Evolutionary conservation across 208 protist species (phyloP).

Genomic region (Crithidia acanthocephali): DNA sequence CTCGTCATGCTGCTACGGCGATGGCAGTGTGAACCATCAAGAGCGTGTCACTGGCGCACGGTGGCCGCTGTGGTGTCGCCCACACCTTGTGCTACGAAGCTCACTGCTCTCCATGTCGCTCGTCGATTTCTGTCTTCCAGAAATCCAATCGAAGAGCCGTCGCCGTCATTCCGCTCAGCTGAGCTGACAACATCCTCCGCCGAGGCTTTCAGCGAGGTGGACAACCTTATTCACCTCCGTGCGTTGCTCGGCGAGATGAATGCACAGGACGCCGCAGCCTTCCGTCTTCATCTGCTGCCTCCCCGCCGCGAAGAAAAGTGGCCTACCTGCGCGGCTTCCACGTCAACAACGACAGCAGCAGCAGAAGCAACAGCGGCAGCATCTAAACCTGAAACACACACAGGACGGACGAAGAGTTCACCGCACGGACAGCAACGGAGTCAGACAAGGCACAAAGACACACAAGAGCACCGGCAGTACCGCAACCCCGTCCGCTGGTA

Average conservation of each 20-base stretch:
- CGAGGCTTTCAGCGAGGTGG: background rate
- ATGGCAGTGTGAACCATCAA: background rate
- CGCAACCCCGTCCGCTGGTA: conserved; percentile 14
- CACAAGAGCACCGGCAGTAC: background rate
- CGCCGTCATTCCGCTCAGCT: no score
- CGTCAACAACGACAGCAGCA: background rate
- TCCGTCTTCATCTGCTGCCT: background rate
- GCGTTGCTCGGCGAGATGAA: conserved; percentile 10
- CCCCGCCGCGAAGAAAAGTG: conserved; percentile 1
- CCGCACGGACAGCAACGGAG: background rate
- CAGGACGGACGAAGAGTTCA: background rate
- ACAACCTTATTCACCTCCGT: conserved; percentile 11
- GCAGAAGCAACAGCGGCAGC: background rate
- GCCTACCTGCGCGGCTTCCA: background rate
- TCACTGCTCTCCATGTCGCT: no score
- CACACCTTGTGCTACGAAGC: no score
- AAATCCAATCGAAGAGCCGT: no score
- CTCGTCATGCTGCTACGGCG: background rate
- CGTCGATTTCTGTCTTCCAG: no score
- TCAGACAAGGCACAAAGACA: background rate
- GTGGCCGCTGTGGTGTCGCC: background rate
- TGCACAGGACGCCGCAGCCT: background rate
- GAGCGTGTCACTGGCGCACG: background rate
- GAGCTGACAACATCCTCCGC: background rate
- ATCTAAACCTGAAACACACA: background rate